These are phyloP conservation scores for Tuber calosporum DNA, from an alignment of 495 filamentous ascomycete genomes.

Conservation along the genomic window DNA sequence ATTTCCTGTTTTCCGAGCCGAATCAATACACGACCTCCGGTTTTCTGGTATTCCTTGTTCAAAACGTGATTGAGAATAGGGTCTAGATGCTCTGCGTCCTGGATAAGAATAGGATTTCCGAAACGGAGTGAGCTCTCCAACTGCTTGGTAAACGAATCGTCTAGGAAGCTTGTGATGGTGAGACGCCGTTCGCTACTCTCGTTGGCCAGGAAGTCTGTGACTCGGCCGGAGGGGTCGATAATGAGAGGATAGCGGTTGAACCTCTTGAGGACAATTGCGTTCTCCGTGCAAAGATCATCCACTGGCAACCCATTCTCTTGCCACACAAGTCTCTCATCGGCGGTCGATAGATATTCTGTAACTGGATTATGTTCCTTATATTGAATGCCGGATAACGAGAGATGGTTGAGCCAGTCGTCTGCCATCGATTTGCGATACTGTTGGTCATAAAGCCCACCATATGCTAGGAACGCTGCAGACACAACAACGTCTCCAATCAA, in stretches of 20 bases:
- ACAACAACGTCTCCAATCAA: conserved; percentile 92
- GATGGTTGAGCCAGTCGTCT: conserved; percentile 92
- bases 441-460: conserved; percentile 94
- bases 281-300: conserved; percentile 98
- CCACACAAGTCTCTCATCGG: conserved; percentile 90
- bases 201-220: conserved; percentile 88
- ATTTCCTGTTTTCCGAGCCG: conserved; percentile 98
- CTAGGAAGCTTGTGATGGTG: conserved; percentile 95
- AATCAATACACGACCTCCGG: conserved; percentile 95
- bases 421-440: conserved; percentile 95
- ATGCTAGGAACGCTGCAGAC: conserved; percentile 94
- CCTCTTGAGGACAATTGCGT: conserved; percentile 90
- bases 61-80: conserved; percentile 96
- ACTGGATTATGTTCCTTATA: conserved; percentile 91
- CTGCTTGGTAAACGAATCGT: conserved; percentile 96
- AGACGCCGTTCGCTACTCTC: conserved; percentile 88
- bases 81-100: conserved; percentile 95
- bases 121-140: conserved; percentile 93
- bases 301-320: conserved; percentile 91
- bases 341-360: conserved; percentile 93
- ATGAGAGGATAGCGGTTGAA: conserved; percentile 98
- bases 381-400: conserved; percentile 78
- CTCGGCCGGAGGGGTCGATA: conserved; percentile 91
- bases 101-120: conserved; percentile 95
- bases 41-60: conserved; percentile 99